Conservation (phyloP, 225 moss, liverwort and hornwort species). For the Pseudoscleropodium purum region DNA sequence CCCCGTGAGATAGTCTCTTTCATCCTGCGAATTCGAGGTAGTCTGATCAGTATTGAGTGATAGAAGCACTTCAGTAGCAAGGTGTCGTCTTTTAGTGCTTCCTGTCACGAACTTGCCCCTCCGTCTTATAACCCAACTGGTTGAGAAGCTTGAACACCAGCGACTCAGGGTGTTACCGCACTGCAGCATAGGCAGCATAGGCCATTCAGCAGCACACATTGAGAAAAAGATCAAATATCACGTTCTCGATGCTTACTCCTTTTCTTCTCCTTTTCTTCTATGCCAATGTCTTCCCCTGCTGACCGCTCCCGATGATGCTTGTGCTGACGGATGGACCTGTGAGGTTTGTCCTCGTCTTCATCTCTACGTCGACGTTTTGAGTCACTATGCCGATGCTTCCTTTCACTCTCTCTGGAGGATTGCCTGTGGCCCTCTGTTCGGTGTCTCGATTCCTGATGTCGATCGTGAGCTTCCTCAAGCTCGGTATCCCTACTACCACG, state of each 20-base stretch:
- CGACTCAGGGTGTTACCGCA: neutral
- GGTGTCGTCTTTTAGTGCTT: neutral
- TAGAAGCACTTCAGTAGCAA: neutral
- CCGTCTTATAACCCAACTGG: neutral
- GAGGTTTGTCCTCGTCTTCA: conserved; percentile 8
- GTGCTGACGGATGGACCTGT: conserved; percentile 17
- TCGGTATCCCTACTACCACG: conserved; percentile 3
- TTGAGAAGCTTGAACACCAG: neutral
- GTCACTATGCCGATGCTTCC: conserved; percentile 17
- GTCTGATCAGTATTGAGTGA: neutral
- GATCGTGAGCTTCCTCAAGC: neutral
- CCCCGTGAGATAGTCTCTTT: neutral
- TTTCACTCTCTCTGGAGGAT: conserved; percentile 10
- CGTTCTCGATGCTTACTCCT: conserved; percentile 15
- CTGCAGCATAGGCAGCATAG: neutral
- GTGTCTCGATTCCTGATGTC: conserved; percentile 12
- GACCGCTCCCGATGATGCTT: conserved; percentile 17
- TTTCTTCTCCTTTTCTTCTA: neutral
- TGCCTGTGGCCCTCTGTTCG: conserved; percentile 9
- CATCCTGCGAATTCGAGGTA: neutral
- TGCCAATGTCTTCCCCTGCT: neutral
- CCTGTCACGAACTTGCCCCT: neutral
- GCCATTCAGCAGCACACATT: neutral
- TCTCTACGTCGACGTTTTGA: conserved; percentile 21
- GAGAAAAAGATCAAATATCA: conserved; percentile 5